Base-by-base conservation (phyloP, 495 filamentous ascomycete genomes). In the Astrothelium subdiscretum region DNA sequence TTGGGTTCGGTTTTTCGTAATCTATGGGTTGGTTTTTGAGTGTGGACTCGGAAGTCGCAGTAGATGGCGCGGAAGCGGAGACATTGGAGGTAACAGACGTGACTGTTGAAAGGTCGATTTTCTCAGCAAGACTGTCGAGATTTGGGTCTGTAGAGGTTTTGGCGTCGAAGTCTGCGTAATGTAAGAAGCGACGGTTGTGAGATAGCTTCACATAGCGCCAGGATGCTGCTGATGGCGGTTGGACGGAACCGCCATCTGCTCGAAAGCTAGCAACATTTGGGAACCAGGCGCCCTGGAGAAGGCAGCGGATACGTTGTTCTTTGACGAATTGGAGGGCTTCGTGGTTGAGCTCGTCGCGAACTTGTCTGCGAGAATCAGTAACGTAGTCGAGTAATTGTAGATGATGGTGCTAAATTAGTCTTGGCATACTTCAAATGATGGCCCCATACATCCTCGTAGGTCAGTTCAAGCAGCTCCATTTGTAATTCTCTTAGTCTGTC, bases 241-340 rank as follows among this genome's bases (percentile, higher is more conserved):
- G 44, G 73, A 75, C 4, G 69, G 64, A 57, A 74, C 69, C 38
- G 38, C 38, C 38, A 10, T 61, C 20, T 18, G 72, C 40, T 24
- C 75, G 77, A 60, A 75, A 72, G 31, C 60, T 62, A 32, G 72
- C 67, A 4, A 74, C 74, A 60, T 87, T 82, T 5, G 88, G 82
- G 69, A 99, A 97, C 95, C 95, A 99, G 24, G 86, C 83, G 29
- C 94, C 94, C 62, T 88, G 82, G 13, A 97, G 78, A 15, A 99
- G 78, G 71, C 90, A 97, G n/a, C 95, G 83, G 60, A 97, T 88
- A 54, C 94, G 85, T 72, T 98, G 94, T 72, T 98, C 94, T 70
- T 94, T 96, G 69, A 97, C 87, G 68, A 98, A 98, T 67, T 95
- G 89, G 42, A 95, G 75, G 24, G 94, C 91, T 70, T 98, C 94